Evolutionary conservation across 345 rosid genomes (phyloP).

Genomic region (Adansonia digitata): DNA sequence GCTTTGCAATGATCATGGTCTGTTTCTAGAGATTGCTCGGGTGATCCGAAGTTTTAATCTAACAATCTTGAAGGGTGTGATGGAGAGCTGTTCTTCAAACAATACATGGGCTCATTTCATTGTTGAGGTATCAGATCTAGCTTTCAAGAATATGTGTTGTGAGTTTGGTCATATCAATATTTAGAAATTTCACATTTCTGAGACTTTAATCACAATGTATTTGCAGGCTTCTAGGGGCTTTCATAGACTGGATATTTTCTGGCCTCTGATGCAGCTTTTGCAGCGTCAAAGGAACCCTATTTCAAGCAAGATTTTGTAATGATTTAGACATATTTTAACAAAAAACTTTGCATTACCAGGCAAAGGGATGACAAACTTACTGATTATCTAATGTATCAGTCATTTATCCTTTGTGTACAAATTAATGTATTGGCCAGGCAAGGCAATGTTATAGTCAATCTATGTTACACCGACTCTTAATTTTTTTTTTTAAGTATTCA

Average conservation of each 20-base stretch:
- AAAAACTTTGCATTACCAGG: neutral
- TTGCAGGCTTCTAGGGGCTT: constrained; percentile 50
- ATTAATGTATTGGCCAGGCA: too few species aligned
- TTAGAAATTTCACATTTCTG: neutral
- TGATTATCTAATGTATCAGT: neutral
- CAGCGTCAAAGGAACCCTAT: constrained; percentile 31
- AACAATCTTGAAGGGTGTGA: constrained; percentile 45
- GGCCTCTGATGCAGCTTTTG: constrained; percentile 64
- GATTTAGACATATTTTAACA: too few species aligned
- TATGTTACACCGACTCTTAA: too few species aligned
- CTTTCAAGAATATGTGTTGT: neutral
- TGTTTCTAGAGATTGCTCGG: constrained; percentile 56
- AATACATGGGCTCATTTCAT: constrained; percentile 57
- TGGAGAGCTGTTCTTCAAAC: constrained; percentile 28
- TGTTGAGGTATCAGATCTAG: constrained; percentile 40
- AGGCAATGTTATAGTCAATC: too few species aligned
- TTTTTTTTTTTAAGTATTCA: too few species aligned
- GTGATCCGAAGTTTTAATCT: constrained; percentile 35
- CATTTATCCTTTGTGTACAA: neutral
- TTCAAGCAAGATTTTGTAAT: constrained; percentile 25
- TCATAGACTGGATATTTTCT: too few species aligned
- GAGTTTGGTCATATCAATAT: too few species aligned
- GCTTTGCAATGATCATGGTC: constrained; percentile 45
- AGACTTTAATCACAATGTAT: neutral
- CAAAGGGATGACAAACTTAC: neutral